Percentiles rank a stretch among this genome's conserved stretches.
phyloP scores from a whole-genome alignment of 1,284 basidiomycete species.

The Caloboletus inedulis region DNA sequence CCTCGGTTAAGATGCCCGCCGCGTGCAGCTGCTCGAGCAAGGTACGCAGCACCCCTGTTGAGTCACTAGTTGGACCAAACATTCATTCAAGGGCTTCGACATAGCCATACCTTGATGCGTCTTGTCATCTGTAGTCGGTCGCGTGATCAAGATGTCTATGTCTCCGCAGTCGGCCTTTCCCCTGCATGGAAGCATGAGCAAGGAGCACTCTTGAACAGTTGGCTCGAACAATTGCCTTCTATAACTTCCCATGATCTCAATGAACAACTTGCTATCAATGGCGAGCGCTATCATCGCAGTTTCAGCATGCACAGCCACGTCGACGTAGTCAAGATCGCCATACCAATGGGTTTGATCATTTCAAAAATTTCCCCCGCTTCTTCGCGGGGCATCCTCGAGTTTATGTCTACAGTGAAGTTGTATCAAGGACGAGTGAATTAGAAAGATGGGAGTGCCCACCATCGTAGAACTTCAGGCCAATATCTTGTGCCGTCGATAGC shows the following conservation, averaged over 20 bases:
- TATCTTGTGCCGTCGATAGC: slow-evolving; percentile 64
- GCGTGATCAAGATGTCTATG: slow-evolving; percentile 86
- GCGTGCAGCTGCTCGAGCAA: slow-evolving; percentile 59
- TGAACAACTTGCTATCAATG: slow-evolving; percentile 68
- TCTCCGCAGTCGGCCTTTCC: slow-evolving; percentile 81
- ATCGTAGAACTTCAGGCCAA: slow-evolving; percentile 77
- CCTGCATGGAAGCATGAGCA: slow-evolving; percentile 35
- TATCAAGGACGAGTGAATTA: neutral
- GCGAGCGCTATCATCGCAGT: slow-evolving; percentile 49
- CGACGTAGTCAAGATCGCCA: slow-evolving; percentile 3
- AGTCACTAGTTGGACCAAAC: neutral
- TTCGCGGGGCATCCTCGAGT: slow-evolving; percentile 76
- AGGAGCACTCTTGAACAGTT: neutral
- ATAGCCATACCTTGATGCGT: slow-evolving; percentile 60
- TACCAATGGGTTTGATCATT: slow-evolving; percentile 67
- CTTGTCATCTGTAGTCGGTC: slow-evolving; percentile 65
- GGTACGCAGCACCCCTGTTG: slow-evolving; percentile 51
- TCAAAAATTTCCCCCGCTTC: slow-evolving; percentile 77
- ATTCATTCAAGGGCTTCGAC: neutral
- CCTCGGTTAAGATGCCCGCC: slow-evolving; percentile 68
- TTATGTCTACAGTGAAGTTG: slow-evolving; percentile 50
- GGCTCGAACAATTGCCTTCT: slow-evolving; percentile 50
- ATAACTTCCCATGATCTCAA: slow-evolving; percentile 91
- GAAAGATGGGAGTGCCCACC: slow-evolving; percentile 40
- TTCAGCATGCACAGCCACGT: neutral